Base-by-base conservation (phyloP, 257 asterid genomes). In the Penstemon newberryi region DNA sequence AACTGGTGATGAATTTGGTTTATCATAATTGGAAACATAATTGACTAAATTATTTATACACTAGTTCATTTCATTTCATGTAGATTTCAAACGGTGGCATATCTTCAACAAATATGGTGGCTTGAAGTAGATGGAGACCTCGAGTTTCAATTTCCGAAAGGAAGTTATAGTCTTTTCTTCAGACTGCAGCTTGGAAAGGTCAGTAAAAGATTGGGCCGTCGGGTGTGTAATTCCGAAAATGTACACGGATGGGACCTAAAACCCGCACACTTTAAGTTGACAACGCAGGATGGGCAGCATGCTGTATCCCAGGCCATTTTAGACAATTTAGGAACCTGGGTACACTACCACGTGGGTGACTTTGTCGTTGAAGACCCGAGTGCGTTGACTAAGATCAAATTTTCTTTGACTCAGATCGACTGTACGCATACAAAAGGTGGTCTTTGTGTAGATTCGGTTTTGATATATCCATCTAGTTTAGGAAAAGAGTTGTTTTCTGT, bases 91-190 rank as follows among this genome's bases (percentile, higher is more conserved):
- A 81, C 95, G 33, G 71, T 91, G 5, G 96, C 96, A 44, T 89
- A 87, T 77, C 93, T 91, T 63, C 93, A 91, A 42, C 97, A 91
- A 73, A 89, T 87, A 50, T 87, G 97, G 96, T 91, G 97, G 97
- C 85, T 91, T 25, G 91, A 91, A 80, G 90, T 91, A 10, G 91
- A 73, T 4, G 96, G 96, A 1, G 86, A 81, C 63, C 67, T 85
- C 1, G 94, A 91, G 75, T 91, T 91, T 82, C 84, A 80, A 42
- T 73, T 91, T 12, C 94, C 94, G 36, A 69, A 71, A 64, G 98
- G 95, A 67, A 65, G 74, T 3, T 91, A 91, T 67, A 89, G 96
- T 53, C 67, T 91, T 60, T 89, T 87, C 81, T 91, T 89, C 85
- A 78, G 91, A 7, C 91, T 92, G 4, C 91, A 80, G 41, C 91